These are phyloP conservation scores for Aspergillus steynii DNA, from an alignment of 495 filamentous ascomycete species.

Conservation along the genomic window DNA sequence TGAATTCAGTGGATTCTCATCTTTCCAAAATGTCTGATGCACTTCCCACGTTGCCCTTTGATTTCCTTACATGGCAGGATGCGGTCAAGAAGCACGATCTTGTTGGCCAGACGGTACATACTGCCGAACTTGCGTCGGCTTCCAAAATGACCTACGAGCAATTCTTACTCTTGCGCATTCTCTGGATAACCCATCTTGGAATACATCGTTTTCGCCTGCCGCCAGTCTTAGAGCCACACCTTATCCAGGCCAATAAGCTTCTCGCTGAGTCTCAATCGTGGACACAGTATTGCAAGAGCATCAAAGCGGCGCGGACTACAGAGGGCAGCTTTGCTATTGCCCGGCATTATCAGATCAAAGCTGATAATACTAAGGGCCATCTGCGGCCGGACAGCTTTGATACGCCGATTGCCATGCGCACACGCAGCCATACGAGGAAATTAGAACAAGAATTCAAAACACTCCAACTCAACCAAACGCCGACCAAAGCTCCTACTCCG, in stretches of 20 bases:
- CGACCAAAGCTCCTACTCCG: background rate
- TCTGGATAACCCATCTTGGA: background rate
- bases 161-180: constrained; percentile 11
- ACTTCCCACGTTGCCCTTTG: background rate
- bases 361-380: constrained; percentile 1
- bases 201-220: background rate
- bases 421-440: constrained; percentile 12
- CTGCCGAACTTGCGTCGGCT: constrained; percentile 2
- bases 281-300: constrained; percentile 1
- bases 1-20: background rate
- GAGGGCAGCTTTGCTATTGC: constrained; percentile 10
- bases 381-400: constrained; percentile 8
- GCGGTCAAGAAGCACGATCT: background rate
- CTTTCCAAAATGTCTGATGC: background rate
- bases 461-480: background rate
- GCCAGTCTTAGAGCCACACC: background rate
- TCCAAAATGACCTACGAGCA: constrained; percentile 6
- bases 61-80: background rate
- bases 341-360: constrained; percentile 9
- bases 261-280: constrained; percentile 1
- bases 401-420: constrained; percentile 9
- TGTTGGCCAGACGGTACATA: constrained; percentile 7
- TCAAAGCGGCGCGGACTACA: background rate
- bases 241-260: constrained; percentile 1
- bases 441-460: constrained; percentile 16